Base-by-base conservation (phyloP, 371 early-diverging fungal species). In the Rhizopus stolonifer region DNA sequence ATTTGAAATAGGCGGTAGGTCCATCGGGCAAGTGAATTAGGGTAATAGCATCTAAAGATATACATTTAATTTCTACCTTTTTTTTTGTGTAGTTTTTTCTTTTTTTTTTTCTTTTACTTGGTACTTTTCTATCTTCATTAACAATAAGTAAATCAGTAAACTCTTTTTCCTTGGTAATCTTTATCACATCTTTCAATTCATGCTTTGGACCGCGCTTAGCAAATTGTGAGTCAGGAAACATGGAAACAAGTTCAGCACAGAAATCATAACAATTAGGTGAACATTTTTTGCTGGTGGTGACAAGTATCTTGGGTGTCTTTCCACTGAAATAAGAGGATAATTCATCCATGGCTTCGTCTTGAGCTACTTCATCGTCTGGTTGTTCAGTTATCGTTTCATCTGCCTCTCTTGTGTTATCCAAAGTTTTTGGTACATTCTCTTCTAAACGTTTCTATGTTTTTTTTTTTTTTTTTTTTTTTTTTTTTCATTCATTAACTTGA, bases 11-110 rank as follows among this genome's bases (percentile, higher is more conserved):
- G 10, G 98, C 98, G 3, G 98, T 94, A 9, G 99, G 99, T 1
- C 99, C 99, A 46, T 95, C 77, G 14, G 99, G 99, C 50, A 99
- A 78, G 74, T 99, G 98, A 42, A 99, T 89, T 56, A 96, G 56
- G 2, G 94, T 95, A 31, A 97, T 64, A 11, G 91, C 91, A 67
- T 92, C 91, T 92, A 40, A 54, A 45, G 32, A 56, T 34, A 10
- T 7, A 29, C 14, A 40, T 39, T 50, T 45, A 29, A 46, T 31
- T 7, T 29, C 10, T 29, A 2, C 3, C 2, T 11, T 25, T 33
- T 18, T 34, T 7, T 36, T 34, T 17, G 5, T 43, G 15, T 44
- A 2, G 40, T 29, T 43, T 11, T 21, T 10, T 4, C 7, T 10
- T 29, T 4, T 42, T 6, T 34, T 17, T 48, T 52, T 7, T 13